Percentiles rank a stretch among this genome's conserved stretches.
Evolutionary conservation across 2,329 filamentous ascomycete genomes (phyloP).

Genomic region (Keithomyces neogunnii): DNA sequence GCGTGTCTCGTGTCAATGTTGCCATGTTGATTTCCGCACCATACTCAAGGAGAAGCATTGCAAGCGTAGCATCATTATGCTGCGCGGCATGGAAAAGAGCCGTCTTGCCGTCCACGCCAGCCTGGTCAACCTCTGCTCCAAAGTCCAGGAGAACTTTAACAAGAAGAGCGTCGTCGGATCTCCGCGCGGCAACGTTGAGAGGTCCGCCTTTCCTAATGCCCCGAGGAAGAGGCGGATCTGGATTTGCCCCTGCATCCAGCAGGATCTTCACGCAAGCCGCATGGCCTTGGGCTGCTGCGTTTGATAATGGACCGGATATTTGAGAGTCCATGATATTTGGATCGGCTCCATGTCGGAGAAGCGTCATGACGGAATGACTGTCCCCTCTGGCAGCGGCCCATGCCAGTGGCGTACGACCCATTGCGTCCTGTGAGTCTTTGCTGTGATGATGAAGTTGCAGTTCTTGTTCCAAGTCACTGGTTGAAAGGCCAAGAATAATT

Average conservation of each 20-base stretch:
- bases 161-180: conserved; percentile 17
- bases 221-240: conserved; percentile 16
- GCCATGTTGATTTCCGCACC: conserved; percentile 24
- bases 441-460: conserved; percentile 7
- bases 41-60: conserved; percentile 23
- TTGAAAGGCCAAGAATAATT: conserved; percentile 11
- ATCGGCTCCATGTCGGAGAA: conserved; percentile 10
- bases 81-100: conserved; percentile 22
- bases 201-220: conserved; percentile 20
- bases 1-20: conserved; percentile 18
- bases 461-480: conserved; percentile 8
- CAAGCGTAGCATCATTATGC: conserved; percentile 20
- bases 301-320: conserved; percentile 13
- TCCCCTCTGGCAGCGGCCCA: conserved; percentile 14
- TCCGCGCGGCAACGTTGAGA: conserved; percentile 22
- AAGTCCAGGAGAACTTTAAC: conserved; percentile 24
- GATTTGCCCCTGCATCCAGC: conserved; percentile 13
- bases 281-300: conserved; percentile 13
- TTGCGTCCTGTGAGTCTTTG: conserved; percentile 10
- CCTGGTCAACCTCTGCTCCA: conserved; percentile 24
- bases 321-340: conserved; percentile 15
- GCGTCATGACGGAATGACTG: conserved; percentile 7
- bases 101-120: conserved; percentile 21
- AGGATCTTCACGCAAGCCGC: conserved; percentile 11
- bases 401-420: conserved; percentile 13